A percentile compares a stretch with the other conserved stretches of the same genome.
These are phyloP conservation scores for Verticillium klebahnii DNA, from an alignment of 2,329 filamentous ascomycete genomes.

Conservation along the genomic window DNA sequence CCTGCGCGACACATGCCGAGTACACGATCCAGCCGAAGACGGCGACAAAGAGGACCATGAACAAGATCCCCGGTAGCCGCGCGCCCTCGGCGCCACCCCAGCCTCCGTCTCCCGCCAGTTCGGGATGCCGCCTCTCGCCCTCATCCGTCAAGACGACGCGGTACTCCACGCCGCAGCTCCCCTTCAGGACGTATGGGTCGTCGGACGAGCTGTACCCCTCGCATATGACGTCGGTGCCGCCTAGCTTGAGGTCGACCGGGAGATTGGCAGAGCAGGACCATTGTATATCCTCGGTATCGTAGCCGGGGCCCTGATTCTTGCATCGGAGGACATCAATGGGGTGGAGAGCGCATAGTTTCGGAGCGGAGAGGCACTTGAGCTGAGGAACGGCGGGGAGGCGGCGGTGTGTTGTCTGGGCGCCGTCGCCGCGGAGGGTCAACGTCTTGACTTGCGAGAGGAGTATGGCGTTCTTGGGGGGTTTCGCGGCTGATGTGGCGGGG, in stretches of 20 bases:
- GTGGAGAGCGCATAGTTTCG: constrained; percentile 62
- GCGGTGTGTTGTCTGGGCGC: constrained; percentile 65
- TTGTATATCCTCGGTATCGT: constrained; percentile 75
- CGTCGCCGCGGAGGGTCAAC: constrained; percentile 67
- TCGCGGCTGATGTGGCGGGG: constrained; percentile 16
- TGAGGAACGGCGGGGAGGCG: constrained; percentile 74
- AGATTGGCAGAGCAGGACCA: constrained; percentile 76
- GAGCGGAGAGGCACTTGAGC: constrained; percentile 69
- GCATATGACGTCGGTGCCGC: constrained; percentile 84
- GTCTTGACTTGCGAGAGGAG: constrained; percentile 62
- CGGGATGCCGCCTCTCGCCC: constrained; percentile 68
- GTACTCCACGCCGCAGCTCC: constrained; percentile 92
- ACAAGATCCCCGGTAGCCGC: background rate
- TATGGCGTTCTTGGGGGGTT: constrained; percentile 45
- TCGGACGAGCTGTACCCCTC: constrained; percentile 77
- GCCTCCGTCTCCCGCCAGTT: constrained; percentile 35
- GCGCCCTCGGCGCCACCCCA: constrained; percentile 24
- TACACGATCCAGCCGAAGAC: constrained; percentile 60
- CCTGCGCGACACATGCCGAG: constrained; percentile 36
- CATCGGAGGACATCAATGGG: constrained; percentile 81
- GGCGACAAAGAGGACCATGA: constrained; percentile 48
- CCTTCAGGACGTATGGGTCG: constrained; percentile 83
- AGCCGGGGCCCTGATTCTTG: constrained; percentile 77
- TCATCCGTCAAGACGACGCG: constrained; percentile 69
- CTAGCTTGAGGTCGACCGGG: constrained; percentile 63